Percentiles rank a stretch among this genome's conserved stretches.
Evolutionary conservation across 352 stramenopile genomes (phyloP).

Genomic region (Pythium grandisporangium): DNA sequence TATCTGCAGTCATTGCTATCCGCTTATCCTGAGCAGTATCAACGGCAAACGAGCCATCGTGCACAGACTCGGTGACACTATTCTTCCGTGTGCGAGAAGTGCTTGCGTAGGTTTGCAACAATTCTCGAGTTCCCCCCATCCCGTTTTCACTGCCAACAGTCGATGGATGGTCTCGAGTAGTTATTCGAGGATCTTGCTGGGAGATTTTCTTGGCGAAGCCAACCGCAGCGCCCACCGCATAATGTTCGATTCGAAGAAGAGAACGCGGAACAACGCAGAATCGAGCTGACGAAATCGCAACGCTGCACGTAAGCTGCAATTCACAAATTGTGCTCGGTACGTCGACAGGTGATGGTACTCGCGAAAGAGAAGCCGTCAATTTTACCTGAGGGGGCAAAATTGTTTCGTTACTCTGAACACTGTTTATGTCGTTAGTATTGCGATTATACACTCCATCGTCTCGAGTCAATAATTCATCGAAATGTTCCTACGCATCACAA

Average conservation of each 20-base stretch:
- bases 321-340: no score
- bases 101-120: no score
- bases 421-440: no score
- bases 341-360: background rate
- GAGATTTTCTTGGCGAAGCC: constrained; percentile 12
- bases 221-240: constrained; percentile 5
- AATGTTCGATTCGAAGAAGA: constrained; percentile 15
- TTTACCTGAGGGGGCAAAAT: constrained; percentile 12
- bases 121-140: no score
- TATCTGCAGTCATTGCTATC: no score
- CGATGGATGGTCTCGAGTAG: constrained; percentile 4
- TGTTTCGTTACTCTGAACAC: no score
- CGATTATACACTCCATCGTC: no score
- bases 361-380: background rate
- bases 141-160: no score
- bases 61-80: no score
- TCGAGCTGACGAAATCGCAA: constrained; percentile 3
- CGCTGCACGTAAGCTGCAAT: background rate
- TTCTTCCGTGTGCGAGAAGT: constrained; percentile 23
- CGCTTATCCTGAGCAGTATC: no score
- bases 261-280: constrained; percentile 11
- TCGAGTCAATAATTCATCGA: constrained; percentile 9
- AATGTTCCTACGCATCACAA: no score
- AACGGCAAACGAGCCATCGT: no score
- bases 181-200: constrained; percentile 14